A percentile compares a stretch with the other conserved stretches of the same genome.
Conservation (phyloP, 75 land plant species). For the Picea glauca region DNA sequence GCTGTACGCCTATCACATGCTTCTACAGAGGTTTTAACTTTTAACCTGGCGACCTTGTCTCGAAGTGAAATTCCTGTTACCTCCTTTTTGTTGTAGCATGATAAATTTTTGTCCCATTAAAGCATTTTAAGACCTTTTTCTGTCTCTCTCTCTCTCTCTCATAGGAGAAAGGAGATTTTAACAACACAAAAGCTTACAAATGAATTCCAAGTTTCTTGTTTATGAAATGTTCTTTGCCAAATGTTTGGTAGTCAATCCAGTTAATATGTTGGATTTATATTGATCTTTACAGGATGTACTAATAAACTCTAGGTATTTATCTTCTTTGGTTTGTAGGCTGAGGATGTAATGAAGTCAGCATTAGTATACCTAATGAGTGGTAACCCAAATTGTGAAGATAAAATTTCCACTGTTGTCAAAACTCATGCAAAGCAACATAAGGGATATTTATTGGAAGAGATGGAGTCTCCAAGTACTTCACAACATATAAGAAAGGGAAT, state of each 20-base stretch:
- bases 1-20: slow-evolving; percentile 64
- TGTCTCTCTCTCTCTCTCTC: no score
- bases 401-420: not conserved
- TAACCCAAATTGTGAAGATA: not conserved
- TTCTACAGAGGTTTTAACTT: slow-evolving; percentile 47
- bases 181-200: not conserved
- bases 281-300: not conserved
- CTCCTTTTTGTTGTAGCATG: not conserved
- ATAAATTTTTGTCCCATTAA: no score
- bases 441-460: not conserved
- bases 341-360: slow-evolving; percentile 10
- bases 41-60: not conserved
- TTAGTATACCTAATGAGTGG: slow-evolving; percentile 13
- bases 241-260: not conserved
- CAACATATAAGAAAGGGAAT: not conserved
- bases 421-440: not conserved
- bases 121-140: no score
- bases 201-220: not conserved
- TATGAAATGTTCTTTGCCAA: not conserved
- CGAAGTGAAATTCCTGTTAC: not conserved
- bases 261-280: not conserved
- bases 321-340: slow-evolving; percentile 7
- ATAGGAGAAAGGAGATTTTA: not conserved
- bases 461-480: not conserved
- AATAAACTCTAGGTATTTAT: not conserved